Conservation (phyloP, 2,329 filamentous ascomycete genomes). For the Trichoderma sp. region DNA sequence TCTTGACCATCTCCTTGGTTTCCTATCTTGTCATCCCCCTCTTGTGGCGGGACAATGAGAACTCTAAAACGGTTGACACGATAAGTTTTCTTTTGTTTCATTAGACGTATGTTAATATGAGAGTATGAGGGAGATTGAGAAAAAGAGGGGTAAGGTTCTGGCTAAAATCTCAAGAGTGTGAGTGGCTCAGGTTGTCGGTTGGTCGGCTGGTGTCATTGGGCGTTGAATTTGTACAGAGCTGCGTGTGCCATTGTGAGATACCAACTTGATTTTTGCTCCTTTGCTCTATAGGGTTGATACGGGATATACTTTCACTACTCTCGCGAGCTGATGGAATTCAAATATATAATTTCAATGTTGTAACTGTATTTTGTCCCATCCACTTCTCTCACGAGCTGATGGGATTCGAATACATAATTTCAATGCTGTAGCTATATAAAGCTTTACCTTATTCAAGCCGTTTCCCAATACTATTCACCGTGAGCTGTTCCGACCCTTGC, state of each 20-base stretch:
- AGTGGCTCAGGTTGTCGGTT: neutral
- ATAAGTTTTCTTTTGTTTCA: neutral
- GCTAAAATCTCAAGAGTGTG: neutral
- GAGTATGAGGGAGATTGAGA: neutral
- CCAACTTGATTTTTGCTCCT: conserved; percentile 27
- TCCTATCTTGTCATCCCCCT: neutral
- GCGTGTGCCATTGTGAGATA: conserved; percentile 30
- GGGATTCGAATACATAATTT: neutral
- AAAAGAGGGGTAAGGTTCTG: neutral
- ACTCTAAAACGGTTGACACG: neutral
- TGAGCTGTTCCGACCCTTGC: neutral
- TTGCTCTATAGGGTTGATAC: neutral
- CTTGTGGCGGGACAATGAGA: neutral
- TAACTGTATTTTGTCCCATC: neutral
- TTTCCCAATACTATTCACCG: neutral
- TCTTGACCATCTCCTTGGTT: no score
- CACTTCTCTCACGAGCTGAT: neutral
- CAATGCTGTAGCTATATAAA: neutral
- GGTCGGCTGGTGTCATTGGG: conserved; percentile 24
- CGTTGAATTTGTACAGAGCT: conserved; percentile 25
- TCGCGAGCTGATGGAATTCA: neutral
- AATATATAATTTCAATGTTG: neutral
- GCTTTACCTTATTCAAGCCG: neutral
- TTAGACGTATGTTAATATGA: neutral
- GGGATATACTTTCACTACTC: neutral